Evolutionary conservation across 352 stramenopile species (phyloP), one percentile per base, ranked within the genome.

Genomic region (Phytopythium mirpurense): DNA sequence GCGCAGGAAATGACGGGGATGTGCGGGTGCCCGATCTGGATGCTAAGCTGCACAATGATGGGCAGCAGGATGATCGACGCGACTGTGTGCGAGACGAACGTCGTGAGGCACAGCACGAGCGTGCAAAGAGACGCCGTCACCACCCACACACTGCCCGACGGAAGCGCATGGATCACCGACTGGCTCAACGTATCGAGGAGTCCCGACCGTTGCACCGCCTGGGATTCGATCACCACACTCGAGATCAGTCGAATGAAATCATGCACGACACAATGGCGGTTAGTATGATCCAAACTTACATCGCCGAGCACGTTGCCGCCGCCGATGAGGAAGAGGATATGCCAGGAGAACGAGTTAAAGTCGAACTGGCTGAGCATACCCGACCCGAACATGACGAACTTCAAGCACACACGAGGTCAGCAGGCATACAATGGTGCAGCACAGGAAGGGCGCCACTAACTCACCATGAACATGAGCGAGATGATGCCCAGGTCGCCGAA

Each of bases 341-440:
- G 90, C 90, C 90, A 97, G 16, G 87, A 96, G 54, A 97, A 96
- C 44, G 83, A 96, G 58, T 97, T 97, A 58, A 97, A 96, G 65
- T 97, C 90, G 29, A 97, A 93, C 65, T 97, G 81, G 42, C 82
- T 95, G 9, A 96, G 69, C 71, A 94, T 93, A 24, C 85, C 86
- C 7, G 79, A 87, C 40, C 85, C 85, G 60, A 96, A 95, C 79
- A 95, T 88, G 41, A 88, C 70, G 44, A 89, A 88, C 83, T 93
- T 9, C 19, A 27, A 27, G 5, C 3, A 26, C 24, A 2, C 23
- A 44, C 52, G 15, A 15, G 14, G 11, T 36, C 23, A 58, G 53
- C 12, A 32, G 0, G 24, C 43, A 21, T 38, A 12, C 52, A 18
- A 23, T 32, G 24, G 26, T 27, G 40, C 11, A 48, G 21, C 9